These are phyloP conservation scores for Yamadazyma aaseri DNA, from an alignment of 1,139 yeast species.

Conservation along the genomic window DNA sequence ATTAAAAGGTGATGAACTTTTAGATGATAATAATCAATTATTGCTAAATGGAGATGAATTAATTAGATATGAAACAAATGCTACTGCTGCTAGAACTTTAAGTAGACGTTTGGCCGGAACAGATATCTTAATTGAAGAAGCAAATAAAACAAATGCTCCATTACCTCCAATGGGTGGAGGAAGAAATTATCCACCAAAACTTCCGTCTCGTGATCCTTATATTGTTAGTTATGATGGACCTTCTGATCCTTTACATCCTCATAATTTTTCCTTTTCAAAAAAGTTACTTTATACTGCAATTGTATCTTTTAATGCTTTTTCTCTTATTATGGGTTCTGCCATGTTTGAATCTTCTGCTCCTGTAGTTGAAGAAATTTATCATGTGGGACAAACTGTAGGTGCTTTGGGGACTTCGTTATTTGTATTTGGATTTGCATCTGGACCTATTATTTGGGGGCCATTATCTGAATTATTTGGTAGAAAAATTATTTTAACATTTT, in stretches of 20 bases:
- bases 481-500: constrained; percentile 27
- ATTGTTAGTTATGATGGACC: constrained; percentile 48
- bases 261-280: constrained; percentile 39
- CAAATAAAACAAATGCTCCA: constrained; percentile 27
- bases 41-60: constrained; percentile 24
- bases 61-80: constrained; percentile 26
- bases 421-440: constrained; percentile 45
- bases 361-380: constrained; percentile 25
- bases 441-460: constrained; percentile 45
- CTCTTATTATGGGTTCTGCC: constrained; percentile 50
- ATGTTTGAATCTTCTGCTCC: constrained; percentile 34
- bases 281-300: constrained; percentile 27
- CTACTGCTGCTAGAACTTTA: constrained; percentile 24
- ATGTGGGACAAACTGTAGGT: constrained; percentile 34
- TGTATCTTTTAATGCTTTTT: constrained; percentile 33
- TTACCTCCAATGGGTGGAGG: constrained; percentile 42
- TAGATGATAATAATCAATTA: constrained; percentile 1
- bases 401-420: constrained; percentile 42
- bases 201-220: constrained; percentile 35
- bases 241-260: constrained; percentile 49
- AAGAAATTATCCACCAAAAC: constrained; percentile 34
- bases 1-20: too few relatives aligned
- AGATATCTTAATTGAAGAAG: constrained; percentile 25
- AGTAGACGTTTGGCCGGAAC: constrained; percentile 35
- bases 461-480: constrained; percentile 42